Evolutionary conservation across 73 alveolate species (phyloP), one percentile per base, ranked within the genome.

Genomic region (Paramecium octaurelia): DNA sequence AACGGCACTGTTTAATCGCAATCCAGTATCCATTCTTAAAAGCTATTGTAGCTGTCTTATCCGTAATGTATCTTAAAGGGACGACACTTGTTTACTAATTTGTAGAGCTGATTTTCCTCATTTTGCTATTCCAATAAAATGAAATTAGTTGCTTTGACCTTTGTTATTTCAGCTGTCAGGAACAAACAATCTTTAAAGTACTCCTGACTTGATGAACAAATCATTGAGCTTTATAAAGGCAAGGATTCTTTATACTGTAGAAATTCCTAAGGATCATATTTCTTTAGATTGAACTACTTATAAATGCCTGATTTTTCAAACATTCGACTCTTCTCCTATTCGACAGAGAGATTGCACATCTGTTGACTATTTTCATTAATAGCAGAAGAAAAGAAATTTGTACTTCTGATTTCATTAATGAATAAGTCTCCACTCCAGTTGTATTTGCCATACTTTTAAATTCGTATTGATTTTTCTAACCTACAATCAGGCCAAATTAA

Each of bases 401-500:
- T 46, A 44, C 64, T 31, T 20, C 73, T 40, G 4, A 80, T 24
- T 64, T 80, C 91, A 20, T 29, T 31, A 8, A 80, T 48, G 46
- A 42, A 80, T n/a, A 80, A 21, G 10, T 80, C 73, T 31, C 91
- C 91, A 4, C 64, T 31, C 91, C 91, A 80, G 11, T 21, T 43
- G 8, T 48, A 80, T 80, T 46, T 80, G 5, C 75, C 70, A 21
- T 80, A 43, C 46, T 48, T 48, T 23, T 80, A 48, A 4, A 80
- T 23, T 48, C 70, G 20, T 2, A 80, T 80, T 11, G 91, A 40
- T 80, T 80, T 80, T 21, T 80, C 91, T 43, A 24, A 27, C 27
- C 91, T 80, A 21, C 91, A 80, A 80, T 80, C 91, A 44, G 76
- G 46, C 91, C 91, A 80, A 44, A 46, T 43, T 44, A 80, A 24